Percentiles rank a stretch among this genome's conserved stretches.
Conservation (phyloP, 2,329 filamentous ascomycete genomes). For the Hypoxylon sp. region DNA sequence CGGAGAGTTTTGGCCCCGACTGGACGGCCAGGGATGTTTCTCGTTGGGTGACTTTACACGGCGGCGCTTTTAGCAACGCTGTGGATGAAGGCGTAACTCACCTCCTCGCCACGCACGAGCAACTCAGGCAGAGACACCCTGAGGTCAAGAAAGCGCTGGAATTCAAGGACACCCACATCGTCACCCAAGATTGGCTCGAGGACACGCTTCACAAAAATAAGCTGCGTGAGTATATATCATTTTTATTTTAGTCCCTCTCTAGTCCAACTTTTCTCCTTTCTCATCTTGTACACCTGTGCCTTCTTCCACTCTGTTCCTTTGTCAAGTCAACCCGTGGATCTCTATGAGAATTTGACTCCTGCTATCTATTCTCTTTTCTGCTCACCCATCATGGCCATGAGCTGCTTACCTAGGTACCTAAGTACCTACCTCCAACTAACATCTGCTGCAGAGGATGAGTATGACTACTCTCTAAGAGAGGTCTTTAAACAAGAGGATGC, state of each 20-base stretch:
- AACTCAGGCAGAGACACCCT: slow-evolving; percentile 60
- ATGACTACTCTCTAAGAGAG: slow-evolving; percentile 54
- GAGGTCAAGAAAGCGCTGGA: slow-evolving; percentile 52
- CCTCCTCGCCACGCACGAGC: slow-evolving; percentile 70
- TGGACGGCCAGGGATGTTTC: slow-evolving; percentile 64
- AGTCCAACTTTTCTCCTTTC: not conserved
- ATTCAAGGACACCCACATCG: slow-evolving; percentile 51
- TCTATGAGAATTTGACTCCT: too few species aligned
- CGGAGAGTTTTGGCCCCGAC: slow-evolving; percentile 62
- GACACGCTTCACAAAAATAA: slow-evolving; percentile 49
- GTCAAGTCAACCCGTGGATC: not conserved
- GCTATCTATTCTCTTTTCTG: too few species aligned
- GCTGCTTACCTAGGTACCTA: not conserved
- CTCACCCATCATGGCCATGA: too few species aligned
- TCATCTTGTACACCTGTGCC: too few species aligned
- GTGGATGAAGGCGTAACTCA: slow-evolving; percentile 71
- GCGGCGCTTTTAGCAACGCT: slow-evolving; percentile 62
- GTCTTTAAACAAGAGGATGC: slow-evolving; percentile 47
- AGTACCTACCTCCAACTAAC: too few species aligned
- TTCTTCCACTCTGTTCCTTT: not conserved
- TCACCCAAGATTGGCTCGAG: slow-evolving; percentile 62
- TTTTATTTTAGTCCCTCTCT: not conserved
- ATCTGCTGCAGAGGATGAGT: slow-evolving; percentile 38
- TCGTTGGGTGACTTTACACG: slow-evolving; percentile 70
- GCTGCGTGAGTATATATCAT: slow-evolving; percentile 27